These are phyloP conservation scores for Simmondsia chinensis DNA, from an alignment of 148 eudicot species.

Conservation along the genomic window DNA sequence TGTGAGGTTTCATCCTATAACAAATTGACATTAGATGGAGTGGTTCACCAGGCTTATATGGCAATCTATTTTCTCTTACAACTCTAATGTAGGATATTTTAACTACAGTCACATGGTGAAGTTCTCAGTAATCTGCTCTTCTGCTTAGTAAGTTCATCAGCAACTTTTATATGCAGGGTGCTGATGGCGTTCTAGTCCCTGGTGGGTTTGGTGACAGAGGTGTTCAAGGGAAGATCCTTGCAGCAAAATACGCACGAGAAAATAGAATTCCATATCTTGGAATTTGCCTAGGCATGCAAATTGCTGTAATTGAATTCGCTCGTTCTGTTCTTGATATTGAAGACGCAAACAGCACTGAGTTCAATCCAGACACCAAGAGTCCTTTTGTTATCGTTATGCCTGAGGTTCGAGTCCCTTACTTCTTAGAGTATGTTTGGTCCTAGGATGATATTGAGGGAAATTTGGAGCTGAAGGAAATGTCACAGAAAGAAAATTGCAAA, in stretches of 20 bases:
- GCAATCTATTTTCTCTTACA: too few species aligned
- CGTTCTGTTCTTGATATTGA: constrained; percentile 61
- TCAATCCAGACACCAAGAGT: constrained; percentile 46
- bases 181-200: constrained; percentile 89
- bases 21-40: too few species aligned
- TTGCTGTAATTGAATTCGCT: constrained; percentile 88
- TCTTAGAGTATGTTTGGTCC: not conserved
- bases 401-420: constrained; percentile 38
- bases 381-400: constrained; percentile 94
- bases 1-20: too few species aligned
- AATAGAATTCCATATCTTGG: constrained; percentile 78
- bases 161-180: constrained; percentile 40
- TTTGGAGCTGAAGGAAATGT: too few species aligned
- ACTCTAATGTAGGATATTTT: too few species aligned
- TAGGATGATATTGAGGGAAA: too few species aligned
- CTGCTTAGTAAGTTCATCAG: not conserved
- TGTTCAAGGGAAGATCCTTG: constrained; percentile 88
- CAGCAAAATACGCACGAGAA: constrained; percentile 92
- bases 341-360: constrained; percentile 91
- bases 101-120: too few species aligned
- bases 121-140: not conserved
- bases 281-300: constrained; percentile 96
- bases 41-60: too few species aligned
- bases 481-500: too few species aligned
- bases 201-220: constrained; percentile 99